Percentiles rank a stretch among this genome's conserved stretches.
These are phyloP conservation scores for Melanogaster broomeanus DNA, from an alignment of 768 basidiomycete species.

Conservation along the genomic window DNA sequence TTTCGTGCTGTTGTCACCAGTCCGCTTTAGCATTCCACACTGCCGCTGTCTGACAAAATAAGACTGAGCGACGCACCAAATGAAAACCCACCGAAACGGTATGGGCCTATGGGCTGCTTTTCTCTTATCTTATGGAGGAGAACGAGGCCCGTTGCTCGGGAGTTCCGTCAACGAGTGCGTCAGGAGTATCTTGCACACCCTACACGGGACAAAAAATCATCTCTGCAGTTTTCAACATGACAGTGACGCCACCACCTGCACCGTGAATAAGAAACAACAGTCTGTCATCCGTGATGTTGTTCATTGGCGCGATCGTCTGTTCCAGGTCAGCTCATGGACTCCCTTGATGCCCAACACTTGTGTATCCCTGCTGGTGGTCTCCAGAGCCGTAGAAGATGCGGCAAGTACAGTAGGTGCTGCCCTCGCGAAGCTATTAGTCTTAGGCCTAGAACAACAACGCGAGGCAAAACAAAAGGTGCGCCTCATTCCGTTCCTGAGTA, in stretches of 20 bases:
- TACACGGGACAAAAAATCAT: neutral
- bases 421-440: neutral
- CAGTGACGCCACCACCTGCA: neutral
- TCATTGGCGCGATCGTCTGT: neutral
- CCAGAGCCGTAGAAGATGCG: too few species aligned
- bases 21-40: constrained; percentile 1
- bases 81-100: constrained; percentile 18
- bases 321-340: neutral
- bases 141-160: constrained; percentile 8
- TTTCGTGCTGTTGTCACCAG: constrained; percentile 15
- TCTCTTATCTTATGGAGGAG: constrained; percentile 19
- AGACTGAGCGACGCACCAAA: neutral
- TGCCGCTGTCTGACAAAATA: too few species aligned
- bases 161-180: constrained; percentile 12
- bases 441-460: neutral
- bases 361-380: neutral
- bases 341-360: neutral
- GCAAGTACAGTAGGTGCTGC: neutral
- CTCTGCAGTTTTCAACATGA: neutral
- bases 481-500: constrained; percentile 1
- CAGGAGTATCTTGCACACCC: constrained; percentile 10
- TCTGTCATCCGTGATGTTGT: neutral
- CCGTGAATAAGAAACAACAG: constrained; percentile 1
- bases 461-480: too few species aligned
- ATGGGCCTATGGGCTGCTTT: constrained; percentile 17